Conservation (phyloP, 192 early-diverging fungal species). For the Mortierella alpina region DNA sequence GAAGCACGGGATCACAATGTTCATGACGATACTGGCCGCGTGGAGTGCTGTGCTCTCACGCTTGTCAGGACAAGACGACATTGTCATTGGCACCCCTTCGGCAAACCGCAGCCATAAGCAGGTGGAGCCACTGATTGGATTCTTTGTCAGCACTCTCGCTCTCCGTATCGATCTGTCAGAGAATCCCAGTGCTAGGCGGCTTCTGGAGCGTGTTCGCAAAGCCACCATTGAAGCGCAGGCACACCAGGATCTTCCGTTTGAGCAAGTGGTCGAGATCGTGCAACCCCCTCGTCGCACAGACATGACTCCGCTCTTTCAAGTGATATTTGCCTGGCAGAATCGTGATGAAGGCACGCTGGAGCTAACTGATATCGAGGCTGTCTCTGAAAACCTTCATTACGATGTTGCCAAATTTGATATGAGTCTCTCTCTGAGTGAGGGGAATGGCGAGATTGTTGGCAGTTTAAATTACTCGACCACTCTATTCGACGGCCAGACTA, state of each 20-base stretch:
- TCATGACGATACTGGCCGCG: too few species aligned
- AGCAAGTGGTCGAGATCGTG: slow-evolving; percentile 9
- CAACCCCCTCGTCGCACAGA: slow-evolving; percentile 1
- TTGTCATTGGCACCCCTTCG: too few species aligned
- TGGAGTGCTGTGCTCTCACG: too few species aligned
- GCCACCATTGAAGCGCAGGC: neutral
- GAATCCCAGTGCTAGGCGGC: neutral
- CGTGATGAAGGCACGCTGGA: neutral
- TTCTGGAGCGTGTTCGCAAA: slow-evolving; percentile 5
- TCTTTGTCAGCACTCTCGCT: slow-evolving; percentile 10
- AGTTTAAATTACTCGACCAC: too few species aligned
- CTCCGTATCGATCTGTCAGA: slow-evolving; percentile 9
- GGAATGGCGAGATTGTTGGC: too few species aligned
- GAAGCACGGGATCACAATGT: neutral
- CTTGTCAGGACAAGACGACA: too few species aligned
- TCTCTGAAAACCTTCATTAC: neutral
- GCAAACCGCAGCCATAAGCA: too few species aligned
- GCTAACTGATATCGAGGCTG: neutral
- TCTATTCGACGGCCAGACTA: slow-evolving; percentile 9
- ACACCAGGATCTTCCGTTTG: slow-evolving; percentile 9
- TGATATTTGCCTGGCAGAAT: slow-evolving; percentile 13
- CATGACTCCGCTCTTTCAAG: slow-evolving; percentile 9
- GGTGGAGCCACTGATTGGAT: slow-evolving; percentile 12
- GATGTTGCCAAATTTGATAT: slow-evolving; percentile 10
- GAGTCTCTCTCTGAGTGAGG: neutral